phyloP scores from a whole-genome alignment of 2,329 filamentous ascomycete species.

The Dryadomyces quercivorus region DNA sequence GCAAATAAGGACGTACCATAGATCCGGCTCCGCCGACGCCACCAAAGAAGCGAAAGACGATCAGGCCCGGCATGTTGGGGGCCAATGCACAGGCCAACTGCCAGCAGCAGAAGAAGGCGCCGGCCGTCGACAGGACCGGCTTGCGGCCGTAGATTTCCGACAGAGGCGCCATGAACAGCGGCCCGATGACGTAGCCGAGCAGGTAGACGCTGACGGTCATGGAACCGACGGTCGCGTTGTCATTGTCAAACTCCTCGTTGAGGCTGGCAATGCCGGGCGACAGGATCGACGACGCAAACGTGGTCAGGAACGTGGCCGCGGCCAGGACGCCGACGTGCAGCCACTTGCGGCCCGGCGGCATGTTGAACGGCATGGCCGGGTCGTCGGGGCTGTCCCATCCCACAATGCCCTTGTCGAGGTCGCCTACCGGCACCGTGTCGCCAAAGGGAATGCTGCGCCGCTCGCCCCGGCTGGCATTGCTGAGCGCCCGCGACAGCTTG shows the following conservation, averaged over 20 bases:
- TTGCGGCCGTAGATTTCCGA: conserved; percentile 14
- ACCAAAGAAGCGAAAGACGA: conserved; percentile 12
- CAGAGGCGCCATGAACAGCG: conserved; percentile 21
- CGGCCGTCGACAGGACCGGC: conserved; percentile 66
- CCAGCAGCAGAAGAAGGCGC: conserved; percentile 49
- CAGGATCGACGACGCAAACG: conserved; percentile 52
- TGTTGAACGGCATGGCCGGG: conserved; percentile 46
- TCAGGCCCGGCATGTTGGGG: conserved; percentile 32
- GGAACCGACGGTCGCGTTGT: conserved; percentile 28
- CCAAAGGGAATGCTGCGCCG: not conserved
- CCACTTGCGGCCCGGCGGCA: conserved; percentile 43
- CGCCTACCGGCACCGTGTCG: conserved; percentile 29
- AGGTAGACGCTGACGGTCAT: conserved; percentile 51
- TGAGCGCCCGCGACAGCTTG: not conserved
- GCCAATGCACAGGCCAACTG: conserved; percentile 55
- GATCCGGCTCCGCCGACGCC: conserved; percentile 11
- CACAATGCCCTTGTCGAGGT: conserved; percentile 41
- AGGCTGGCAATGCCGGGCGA: conserved; percentile 34
- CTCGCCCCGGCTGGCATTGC: not conserved
- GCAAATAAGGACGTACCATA: no score
- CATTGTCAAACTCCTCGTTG: conserved; percentile 31
- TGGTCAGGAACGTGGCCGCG: conserved; percentile 51
- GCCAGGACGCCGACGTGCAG: conserved; percentile 41
- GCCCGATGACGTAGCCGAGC: conserved; percentile 48
- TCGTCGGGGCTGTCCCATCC: conserved; percentile 50